These are phyloP conservation scores for Cadophora luteo-olivacea DNA, from an alignment of 2,329 filamentous ascomycete genomes.

Conservation along the genomic window DNA sequence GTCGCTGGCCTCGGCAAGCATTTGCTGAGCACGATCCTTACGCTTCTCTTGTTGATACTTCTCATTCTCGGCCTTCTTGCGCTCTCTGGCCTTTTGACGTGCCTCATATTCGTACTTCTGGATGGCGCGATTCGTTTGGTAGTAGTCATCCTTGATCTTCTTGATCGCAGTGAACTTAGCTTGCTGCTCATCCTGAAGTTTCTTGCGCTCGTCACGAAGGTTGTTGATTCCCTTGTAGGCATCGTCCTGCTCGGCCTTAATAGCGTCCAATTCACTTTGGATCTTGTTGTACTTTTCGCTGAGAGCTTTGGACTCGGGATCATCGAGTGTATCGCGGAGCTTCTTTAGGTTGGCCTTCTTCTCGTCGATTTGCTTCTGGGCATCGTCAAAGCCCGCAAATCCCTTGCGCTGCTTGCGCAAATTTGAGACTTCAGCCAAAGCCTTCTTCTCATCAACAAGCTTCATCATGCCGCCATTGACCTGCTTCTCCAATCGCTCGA, in stretches of 20 bases:
- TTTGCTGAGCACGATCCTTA: slow-evolving; percentile 76
- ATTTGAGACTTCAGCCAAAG: slow-evolving; percentile 79
- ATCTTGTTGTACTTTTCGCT: slow-evolving; percentile 86
- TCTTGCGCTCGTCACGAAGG: slow-evolving; percentile 85
- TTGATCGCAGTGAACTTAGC: slow-evolving; percentile 83
- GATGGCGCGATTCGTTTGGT: slow-evolving; percentile 80
- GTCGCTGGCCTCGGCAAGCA: slow-evolving; percentile 81
- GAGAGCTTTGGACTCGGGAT: slow-evolving; percentile 87
- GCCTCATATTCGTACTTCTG: slow-evolving; percentile 84
- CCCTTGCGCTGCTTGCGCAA: slow-evolving; percentile 90
- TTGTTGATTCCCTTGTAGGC: slow-evolving; percentile 86
- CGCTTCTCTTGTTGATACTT: slow-evolving; percentile 73
- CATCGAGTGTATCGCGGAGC: slow-evolving; percentile 87
- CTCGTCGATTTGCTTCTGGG: slow-evolving; percentile 88
- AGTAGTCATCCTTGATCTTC: slow-evolving; percentile 90
- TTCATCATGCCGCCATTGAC: slow-evolving; percentile 92
- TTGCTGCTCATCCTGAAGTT: slow-evolving; percentile 84
- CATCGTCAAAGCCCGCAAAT: slow-evolving; percentile 83
- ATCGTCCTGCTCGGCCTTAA: slow-evolving; percentile 92
- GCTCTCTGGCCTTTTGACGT: slow-evolving; percentile 77
- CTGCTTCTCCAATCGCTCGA: slow-evolving; percentile 79
- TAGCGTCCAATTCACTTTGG: slow-evolving; percentile 84
- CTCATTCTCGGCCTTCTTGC: slow-evolving; percentile 81
- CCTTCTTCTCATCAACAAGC: slow-evolving; percentile 97
- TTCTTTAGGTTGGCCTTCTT: slow-evolving; percentile 87